These are phyloP conservation scores for Russula griseocarnosa DNA, from an alignment of 768 basidiomycete species.

Conservation along the genomic window DNA sequence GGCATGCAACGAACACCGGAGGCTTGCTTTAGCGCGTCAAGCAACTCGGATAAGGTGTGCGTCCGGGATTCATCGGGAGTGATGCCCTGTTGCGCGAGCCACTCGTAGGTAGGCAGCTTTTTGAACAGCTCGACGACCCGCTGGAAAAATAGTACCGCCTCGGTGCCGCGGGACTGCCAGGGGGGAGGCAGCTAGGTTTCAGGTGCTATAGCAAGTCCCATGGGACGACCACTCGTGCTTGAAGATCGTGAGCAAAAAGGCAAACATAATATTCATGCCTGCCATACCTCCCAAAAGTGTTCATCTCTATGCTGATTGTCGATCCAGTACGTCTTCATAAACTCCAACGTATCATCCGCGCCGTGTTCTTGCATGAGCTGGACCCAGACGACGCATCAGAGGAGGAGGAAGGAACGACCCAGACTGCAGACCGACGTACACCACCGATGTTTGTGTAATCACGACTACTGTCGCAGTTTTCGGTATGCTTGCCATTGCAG, in stretches of 20 bases:
- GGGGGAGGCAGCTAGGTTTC: slow-evolving; percentile 52
- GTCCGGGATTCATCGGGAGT: slow-evolving; percentile 58
- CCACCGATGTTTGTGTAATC: slow-evolving; percentile 43
- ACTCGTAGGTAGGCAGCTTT: slow-evolving; percentile 70
- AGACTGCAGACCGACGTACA: slow-evolving; percentile 31
- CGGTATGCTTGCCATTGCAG: slow-evolving; percentile 46
- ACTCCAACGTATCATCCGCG: slow-evolving; percentile 53
- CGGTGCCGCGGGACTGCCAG: slow-evolving; percentile 57
- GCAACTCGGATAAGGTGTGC: slow-evolving; percentile 52
- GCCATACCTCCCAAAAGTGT: slow-evolving; percentile 62
- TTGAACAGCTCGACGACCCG: slow-evolving; percentile 57
- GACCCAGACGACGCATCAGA: not conserved
- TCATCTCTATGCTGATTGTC: slow-evolving; percentile 57
- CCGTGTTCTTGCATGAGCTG: slow-evolving; percentile 58
- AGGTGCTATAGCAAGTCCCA: slow-evolving; percentile 62
- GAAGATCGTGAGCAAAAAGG: not conserved
- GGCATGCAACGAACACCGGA: slow-evolving; percentile 43
- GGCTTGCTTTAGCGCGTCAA: slow-evolving; percentile 50
- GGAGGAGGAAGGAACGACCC: not conserved
- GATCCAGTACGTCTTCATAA: slow-evolving; percentile 64
- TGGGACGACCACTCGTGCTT: slow-evolving; percentile 68
- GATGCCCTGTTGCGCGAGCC: slow-evolving; percentile 69
- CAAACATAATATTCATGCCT: not conserved
- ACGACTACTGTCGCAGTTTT: slow-evolving; percentile 42
- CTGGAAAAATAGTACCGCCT: slow-evolving; percentile 69